Percentiles rank a stretch among this genome's conserved stretches.
phyloP scores from a whole-genome alignment of 495 filamentous ascomycete genomes.

The Neurospora pannonica region DNA sequence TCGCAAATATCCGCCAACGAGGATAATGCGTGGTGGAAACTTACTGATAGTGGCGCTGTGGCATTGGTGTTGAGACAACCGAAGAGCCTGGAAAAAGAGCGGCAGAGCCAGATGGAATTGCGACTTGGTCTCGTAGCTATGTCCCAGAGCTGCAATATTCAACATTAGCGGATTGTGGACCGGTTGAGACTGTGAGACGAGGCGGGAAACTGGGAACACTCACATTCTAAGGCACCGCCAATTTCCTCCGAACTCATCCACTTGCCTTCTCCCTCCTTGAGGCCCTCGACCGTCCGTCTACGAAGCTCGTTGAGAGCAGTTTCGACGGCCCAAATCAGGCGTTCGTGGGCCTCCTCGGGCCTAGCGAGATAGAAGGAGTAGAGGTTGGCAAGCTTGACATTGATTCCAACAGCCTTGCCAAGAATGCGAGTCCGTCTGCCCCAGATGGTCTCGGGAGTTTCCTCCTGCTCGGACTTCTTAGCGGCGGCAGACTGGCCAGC shows the following conservation, averaged over 20 bases:
- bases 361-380: constrained; percentile 52
- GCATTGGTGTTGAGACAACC: constrained; percentile 56
- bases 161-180: constrained; percentile 10
- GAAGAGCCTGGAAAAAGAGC: constrained; percentile 76
- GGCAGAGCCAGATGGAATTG: constrained; percentile 73
- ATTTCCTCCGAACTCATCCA: constrained; percentile 68
- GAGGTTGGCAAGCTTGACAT: constrained; percentile 72
- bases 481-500: constrained; percentile 4
- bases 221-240: constrained; percentile 61
- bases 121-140: constrained; percentile 58
- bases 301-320: constrained; percentile 64
- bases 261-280: constrained; percentile 53
- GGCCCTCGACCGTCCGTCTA: constrained; percentile 52
- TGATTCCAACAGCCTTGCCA: constrained; percentile 60
- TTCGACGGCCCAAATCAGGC: constrained; percentile 74
- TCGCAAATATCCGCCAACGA: neutral
- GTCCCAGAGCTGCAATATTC: constrained; percentile 49
- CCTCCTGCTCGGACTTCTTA: constrained; percentile 13
- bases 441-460: constrained; percentile 38
- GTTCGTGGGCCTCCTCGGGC: constrained; percentile 56
- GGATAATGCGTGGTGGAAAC: constrained; percentile 8
- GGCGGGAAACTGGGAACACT: constrained; percentile 8
- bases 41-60: constrained; percentile 63
- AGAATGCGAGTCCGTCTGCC: constrained; percentile 60
- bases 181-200: neutral